These are phyloP conservation scores for Podosphaera aphanis DNA, from an alignment of 2,329 filamentous ascomycete genomes.

Conservation along the genomic window DNA sequence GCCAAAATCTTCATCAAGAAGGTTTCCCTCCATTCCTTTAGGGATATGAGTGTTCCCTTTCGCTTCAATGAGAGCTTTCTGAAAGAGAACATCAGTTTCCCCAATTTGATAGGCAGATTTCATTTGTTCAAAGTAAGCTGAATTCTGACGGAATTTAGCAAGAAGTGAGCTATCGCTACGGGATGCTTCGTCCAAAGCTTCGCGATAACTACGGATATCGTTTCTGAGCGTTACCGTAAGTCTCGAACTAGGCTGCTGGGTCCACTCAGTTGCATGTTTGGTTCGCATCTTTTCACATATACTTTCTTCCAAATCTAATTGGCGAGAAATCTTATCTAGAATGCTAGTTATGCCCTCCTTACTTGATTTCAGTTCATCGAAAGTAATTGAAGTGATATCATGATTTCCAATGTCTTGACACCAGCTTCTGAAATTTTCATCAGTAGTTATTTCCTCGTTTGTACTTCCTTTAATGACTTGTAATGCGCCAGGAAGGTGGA, in stretches of 20 bases:
- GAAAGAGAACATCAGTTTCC: conserved; percentile 72
- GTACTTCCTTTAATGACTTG: conserved; percentile 83
- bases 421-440: conserved; percentile 83
- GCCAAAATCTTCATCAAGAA: conserved; percentile 80
- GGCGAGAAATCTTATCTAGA: conserved; percentile 62
- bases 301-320: conserved; percentile 88
- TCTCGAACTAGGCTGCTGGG: conserved; percentile 78
- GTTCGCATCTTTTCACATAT: conserved; percentile 98
- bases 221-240: conserved; percentile 69
- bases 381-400: conserved; percentile 52
- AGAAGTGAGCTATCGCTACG: conserved; percentile 70
- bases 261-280: conserved; percentile 91
- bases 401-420: conserved; percentile 80
- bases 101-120: conserved; percentile 65
- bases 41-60: conserved; percentile 34
- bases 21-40: conserved; percentile 38
- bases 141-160: conserved; percentile 63
- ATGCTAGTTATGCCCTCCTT: conserved; percentile 50
- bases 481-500: conserved; percentile 70
- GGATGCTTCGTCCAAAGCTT: conserved; percentile 71
- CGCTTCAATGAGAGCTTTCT: conserved; percentile 60
- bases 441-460: conserved; percentile 68
- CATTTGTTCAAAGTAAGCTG: conserved; percentile 88
- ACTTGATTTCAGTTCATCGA: conserved; percentile 55
- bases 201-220: conserved; percentile 70